Base-by-base conservation (phyloP, 352 stramenopile species). In the Phytophthora hibernalis region DNA sequence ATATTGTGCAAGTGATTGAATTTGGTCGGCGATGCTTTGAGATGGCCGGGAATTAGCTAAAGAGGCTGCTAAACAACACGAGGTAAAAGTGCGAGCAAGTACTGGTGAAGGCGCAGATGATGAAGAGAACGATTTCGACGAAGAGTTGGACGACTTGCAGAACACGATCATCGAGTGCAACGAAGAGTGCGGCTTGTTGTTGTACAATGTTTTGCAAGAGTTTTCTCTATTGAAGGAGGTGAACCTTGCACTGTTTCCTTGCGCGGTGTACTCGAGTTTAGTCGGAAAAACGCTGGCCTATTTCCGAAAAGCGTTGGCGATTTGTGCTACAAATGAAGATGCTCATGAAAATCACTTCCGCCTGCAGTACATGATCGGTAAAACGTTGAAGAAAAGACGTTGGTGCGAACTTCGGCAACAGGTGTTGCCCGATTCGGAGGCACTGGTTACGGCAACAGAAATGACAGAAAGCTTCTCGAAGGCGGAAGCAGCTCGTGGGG, bases 191-290 rank as follows among this genome's bases (percentile, higher is more conserved):
- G 85, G 85, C 0, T 47, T 93, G 31, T 28, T 95, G 31, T 37
- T 93, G n/a, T 95, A 86, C 69, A 90, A 83, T 24, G 61, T 91
- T 4, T 45, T 93, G 5, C 82, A 91, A 62, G 86, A 92, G 68
- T 71, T 90, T 16, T 78, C 80, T 0, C 40, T 80, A 40, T 61
- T 91, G 54, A 83, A 82, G 22, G 76, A 83, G 38, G 48, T 51
- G 21, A 74, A 62, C 5, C 35, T 54, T 31, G 43, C 61, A 2
- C 15, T 52, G 18, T 84, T 88, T 56, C 72, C 72, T 16, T 42
- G 42, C 10, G 35, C 33, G 2, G 48, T 67, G 11, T 88, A 83
- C 24, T 52, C 49, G 3, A 66, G 67, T 0, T 54, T 91, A 18
- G 48, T 82, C 5, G 26, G 60, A 0, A 59, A 65, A n/a, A 65